Evolutionary conservation across 1,139 yeast species (phyloP), one percentile per base, ranked within the genome.

Genomic region (Lodderomyces beijingensis): DNA sequence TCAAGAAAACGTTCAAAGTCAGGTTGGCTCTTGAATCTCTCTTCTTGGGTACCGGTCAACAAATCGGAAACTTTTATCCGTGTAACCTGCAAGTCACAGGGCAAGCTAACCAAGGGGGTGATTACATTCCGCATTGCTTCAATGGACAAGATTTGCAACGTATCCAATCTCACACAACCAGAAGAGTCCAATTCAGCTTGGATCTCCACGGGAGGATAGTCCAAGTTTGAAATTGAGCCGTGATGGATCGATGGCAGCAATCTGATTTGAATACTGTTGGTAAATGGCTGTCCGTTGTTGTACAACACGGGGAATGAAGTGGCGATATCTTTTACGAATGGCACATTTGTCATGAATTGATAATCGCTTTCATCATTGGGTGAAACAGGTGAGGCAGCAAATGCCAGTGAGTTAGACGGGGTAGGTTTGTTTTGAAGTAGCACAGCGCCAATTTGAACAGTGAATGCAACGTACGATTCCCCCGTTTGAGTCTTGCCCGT

Each of bases 151-250:
- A 73, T 42, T 27, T 59, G 57, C 34, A 73, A 48, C 5, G 71
- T 55, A 19, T 61, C 64, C 30, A 61, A 40, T 32, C 67, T 70
- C 1, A 74, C 65, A n/a, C 44, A 53, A 13, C 59, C 60, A 16
- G 51, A 47, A 7, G 56, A 59, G 39, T 65, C 62, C 33, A 74
- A 50, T 28, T 67, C 71, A 33, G 70, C 54, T 75, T 79, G 73
- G 31, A 77, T 54, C 46, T 77, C 82, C 3, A 77, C 55, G 0
- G 79, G 74, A 0, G 82, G 81, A 34, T 62, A 62, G 19, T 25
- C 17, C n/a, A 42, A 31, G 10, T 44, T 47, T 9, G 42, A 31
- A 4, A 43, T 48, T n/a, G 41, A 33, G 21, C 21, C 21, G 9
- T 8, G 7, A 10, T 24, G 16, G 65, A 7, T 29, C 3, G 70